Evolutionary conservation across 768 basidiomycete genomes (phyloP).

Genomic region (Russula sp.): DNA sequence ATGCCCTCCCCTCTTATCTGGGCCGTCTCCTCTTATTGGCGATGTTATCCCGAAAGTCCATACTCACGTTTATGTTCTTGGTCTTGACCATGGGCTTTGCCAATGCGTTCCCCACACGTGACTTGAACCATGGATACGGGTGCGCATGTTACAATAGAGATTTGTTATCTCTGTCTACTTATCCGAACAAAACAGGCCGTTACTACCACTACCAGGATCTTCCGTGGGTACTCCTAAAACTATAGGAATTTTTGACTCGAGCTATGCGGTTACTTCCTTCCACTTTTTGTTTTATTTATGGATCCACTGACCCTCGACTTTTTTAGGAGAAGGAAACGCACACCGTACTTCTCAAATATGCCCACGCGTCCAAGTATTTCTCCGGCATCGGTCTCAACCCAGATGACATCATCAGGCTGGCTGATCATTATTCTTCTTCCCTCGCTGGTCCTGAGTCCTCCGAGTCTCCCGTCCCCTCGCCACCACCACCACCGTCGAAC

Average conservation of each 20-base stretch:
- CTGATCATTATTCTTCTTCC: constrained; percentile 21
- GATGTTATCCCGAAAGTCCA: constrained; percentile 26
- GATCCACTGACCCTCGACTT: neutral
- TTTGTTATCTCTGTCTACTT: neutral
- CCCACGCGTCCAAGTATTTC: constrained; percentile 25
- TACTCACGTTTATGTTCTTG: constrained; percentile 46
- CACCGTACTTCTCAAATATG: constrained; percentile 29
- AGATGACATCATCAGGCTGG: constrained; percentile 24
- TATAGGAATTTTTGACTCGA: constrained; percentile 23
- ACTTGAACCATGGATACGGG: neutral
- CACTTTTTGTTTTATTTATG: neutral
- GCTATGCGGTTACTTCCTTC: constrained; percentile 21
- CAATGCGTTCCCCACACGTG: neutral
- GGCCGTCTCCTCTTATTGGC: neutral
- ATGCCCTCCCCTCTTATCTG: neutral
- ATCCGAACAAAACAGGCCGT: neutral
- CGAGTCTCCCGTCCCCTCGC: neutral
- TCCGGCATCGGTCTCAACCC: constrained; percentile 29
- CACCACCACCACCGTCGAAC: neutral
- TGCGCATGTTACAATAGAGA: neutral
- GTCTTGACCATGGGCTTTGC: neutral
- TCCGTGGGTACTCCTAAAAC: constrained; percentile 1
- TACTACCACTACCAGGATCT: neutral
- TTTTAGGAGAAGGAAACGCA: constrained; percentile 27
- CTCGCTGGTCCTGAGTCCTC: constrained; percentile 17